Evolutionary conservation across 2,329 filamentous ascomycete genomes (phyloP), one percentile per base, ranked within the genome.

Genomic region (Cordyceps cateniannulata): DNA sequence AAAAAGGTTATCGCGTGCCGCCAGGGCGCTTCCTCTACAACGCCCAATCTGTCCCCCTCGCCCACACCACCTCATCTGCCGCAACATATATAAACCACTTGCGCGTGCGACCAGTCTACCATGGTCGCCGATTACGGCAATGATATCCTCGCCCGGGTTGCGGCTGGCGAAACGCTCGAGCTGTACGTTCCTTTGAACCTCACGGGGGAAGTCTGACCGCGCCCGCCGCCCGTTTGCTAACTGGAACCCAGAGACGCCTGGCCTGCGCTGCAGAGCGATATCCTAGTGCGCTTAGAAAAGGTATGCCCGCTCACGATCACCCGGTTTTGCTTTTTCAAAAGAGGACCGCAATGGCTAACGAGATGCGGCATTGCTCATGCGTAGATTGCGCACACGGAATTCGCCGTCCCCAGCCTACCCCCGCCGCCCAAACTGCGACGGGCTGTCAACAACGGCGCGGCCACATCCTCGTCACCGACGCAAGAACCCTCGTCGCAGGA

Each of bases 381-480:
- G 27, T 16, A 96, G 90, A 93, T 92, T 66, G 84, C 89, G 45
- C 83, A 84, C 72, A 81, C 85, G 70, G 86, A 88, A 57, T 96
- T 96, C 68, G 86, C 89, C 47, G 87, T 88, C 66, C 89, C 89
- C 12, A 79, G 77, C 58, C 74, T 85, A 57, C 80, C 82, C 38
- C 75, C 77, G 18, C 75, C 74, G 73, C 75, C 63, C 69, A 76
- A 66, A 58, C 66, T 66, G 69, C 76, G 59, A 70, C 76, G 57
- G 38, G 45, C 38, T 1, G 38, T 53, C 20, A 40, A 53, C 14
- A 53, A 59, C 22, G 48, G 48, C 25, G 57, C 45, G 58, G 78
- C 79, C 65, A 66, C 76, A 53, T 72, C 78, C 24, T 76, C 79
- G 1, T 79, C 81, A n/a, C 73, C 78, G 20, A 65, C 70, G 62